Evolutionary conservation across 257 asterid genomes (phyloP), one percentile per base, ranked within the genome.

Genomic region (Marsdenia floribunda): DNA sequence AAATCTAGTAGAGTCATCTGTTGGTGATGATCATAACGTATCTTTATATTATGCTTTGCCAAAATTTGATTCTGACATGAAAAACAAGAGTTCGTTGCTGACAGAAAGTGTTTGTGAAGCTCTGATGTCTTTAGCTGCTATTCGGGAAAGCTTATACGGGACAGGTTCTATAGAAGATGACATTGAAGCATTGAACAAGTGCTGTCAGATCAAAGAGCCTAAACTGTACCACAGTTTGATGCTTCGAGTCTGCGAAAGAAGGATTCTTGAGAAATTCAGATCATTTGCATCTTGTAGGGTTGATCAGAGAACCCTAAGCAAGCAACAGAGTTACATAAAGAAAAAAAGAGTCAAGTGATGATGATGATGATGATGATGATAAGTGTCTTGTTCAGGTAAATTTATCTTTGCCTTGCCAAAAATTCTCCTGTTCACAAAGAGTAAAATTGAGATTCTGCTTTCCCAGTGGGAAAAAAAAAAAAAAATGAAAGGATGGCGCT

Each of bases 201-300:
- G 91, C 61, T 84, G 85, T 74, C 76, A 15, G 52, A 72, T 58
- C 49, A 80, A 72, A 57, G 87, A 89, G 57, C 83, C 87, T 18
- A 90, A 88, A 73, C 38, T 77, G 75, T 86, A 84, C 78, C 86
- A 93, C 77, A 88, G 97, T 19, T 75, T 86, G 86, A 71, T 81
- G 86, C 88, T 93, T 61, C 97, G 98, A 58, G 80, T 89, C 42
- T 85, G 95, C 37, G 98, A 91, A 86, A 93, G 97, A 87, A 91
- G 77, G 79, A 91, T 91, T 72, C 82, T 91, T n/a, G 82, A 84
- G 64, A 93, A 85, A 74, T 88, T 91, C 47, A 87, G 96, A 80
- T 76, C 77, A 50, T 87, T 77, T 80, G 93, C 91, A 63, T 77
- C 81, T 50, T 16, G 58, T 15, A 67, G 13, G 3, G 24, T 58